Conservation (phyloP, 306 rosid species). For the Prunus davidiana region DNA sequence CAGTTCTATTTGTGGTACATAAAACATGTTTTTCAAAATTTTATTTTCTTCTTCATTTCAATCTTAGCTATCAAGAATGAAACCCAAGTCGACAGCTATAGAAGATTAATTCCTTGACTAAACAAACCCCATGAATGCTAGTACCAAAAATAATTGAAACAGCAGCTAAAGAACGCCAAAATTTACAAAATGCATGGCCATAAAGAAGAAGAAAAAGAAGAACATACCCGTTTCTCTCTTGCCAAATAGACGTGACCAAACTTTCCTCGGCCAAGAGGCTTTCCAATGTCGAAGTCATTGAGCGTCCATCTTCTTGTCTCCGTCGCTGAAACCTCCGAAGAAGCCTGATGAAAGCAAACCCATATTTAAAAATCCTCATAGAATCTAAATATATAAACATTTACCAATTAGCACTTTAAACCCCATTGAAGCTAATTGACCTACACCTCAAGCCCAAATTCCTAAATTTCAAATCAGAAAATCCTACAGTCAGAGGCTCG, state of each 20-base stretch:
- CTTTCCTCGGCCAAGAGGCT: conserved; percentile 97
- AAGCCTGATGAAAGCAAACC: conserved; percentile 40
- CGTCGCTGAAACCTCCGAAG: conserved; percentile 55
- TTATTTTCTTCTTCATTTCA: neutral
- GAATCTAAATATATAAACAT: neutral
- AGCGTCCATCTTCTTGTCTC: conserved; percentile 88
- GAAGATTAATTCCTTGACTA: neutral
- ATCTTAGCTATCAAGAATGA: neutral
- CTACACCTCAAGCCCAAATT: neutral
- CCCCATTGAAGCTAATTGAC: neutral
- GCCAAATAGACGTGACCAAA: conserved; percentile 99
- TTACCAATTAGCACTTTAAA: neutral
- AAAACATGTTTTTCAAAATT: neutral
- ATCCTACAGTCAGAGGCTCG: neutral
- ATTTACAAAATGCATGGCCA: neutral
- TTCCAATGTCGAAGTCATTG: conserved; percentile 89
- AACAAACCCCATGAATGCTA: neutral
- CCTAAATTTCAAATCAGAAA: neutral
- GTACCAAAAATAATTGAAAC: neutral
- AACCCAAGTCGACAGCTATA: neutral
- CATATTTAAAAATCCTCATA: conserved; percentile 4
- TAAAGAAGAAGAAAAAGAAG: neutral
- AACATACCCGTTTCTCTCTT: conserved; percentile 82
- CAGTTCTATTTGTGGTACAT: too few relatives aligned
- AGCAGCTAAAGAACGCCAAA: neutral